Base-by-base conservation (phyloP, 805 yeast species). In the Candida sphagnicola region DNA sequence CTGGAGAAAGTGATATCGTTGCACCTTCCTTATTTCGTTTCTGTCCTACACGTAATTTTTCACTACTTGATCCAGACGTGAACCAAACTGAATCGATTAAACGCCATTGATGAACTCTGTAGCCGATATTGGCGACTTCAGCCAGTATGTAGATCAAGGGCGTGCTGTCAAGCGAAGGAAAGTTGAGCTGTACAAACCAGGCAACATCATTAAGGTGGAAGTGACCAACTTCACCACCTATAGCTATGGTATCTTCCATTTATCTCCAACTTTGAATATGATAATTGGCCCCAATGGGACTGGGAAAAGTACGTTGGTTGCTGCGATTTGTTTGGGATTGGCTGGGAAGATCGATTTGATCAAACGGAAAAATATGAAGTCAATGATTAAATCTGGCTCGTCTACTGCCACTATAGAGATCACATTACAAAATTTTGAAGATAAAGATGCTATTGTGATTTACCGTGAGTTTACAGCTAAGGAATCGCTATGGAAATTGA, bases 211-310 rank as follows among this genome's bases (percentile, higher is more conserved):
- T 3, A 61, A 75, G 12, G 77, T 82, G 19, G 69, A 62, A 37
- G 67, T 83, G 39, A 56, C 54, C 38, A 80, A 83, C 54, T 83
- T 83, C 65, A 80, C 86, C 54, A 83, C 90, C 0, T 85, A 83
- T 56, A 52, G 78, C 1, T 61, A 74, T 33, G 79, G 85, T 0
- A 89, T 82, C 57, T 88, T 87, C 59, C 70, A 72, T 28, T 72
- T 91, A 40, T 84, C 91, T 0, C 96, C 97, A 0, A 70, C 82
- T 2, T 69, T 93, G 54, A 93, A 93, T 55, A 78, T 93, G 82
- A 85, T 93, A 41, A 83, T 93, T 38, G 99, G 97, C 0, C 97
- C 97, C 10, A 93, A 93, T 57, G 99, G 99, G 25, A 78, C 95
- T 0, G 99, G 99, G 5, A 93, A 93, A 53, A 82, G 93, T 28